Evolutionary conservation across 345 rosid species (phyloP), one percentile per base, ranked within the genome.

Genomic region (Combretum micranthum): DNA sequence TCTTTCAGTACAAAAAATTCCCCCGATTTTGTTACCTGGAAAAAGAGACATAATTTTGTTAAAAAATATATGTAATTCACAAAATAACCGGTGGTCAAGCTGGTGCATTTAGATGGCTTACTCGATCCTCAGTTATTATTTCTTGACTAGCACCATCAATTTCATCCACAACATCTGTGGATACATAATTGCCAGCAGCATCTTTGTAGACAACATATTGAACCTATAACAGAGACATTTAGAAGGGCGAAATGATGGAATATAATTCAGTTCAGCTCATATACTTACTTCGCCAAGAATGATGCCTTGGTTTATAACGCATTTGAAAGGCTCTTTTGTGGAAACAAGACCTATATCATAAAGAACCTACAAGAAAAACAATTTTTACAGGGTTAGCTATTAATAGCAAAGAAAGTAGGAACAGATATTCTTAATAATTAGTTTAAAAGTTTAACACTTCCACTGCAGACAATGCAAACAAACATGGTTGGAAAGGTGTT

Each of bases 251-350:
- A 46, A 50, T 19, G 18, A 20, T 47, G 25, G 56, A 61, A 53
- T 7, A 56, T 53, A 63, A 44, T 17, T 51, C 20, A n/a, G 52
- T 16, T 39, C 12, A 43, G 48, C 9, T 55, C 68, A 16, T 15
- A 42, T 49, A 66, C 91, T 78, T 65, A 87, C 97, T 71, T 86
- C 98, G 23, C 98, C 98, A 50, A 91, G 98, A 75, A 91, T 86
- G 68, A 91, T 84, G 69, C 98, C 98, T 73, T 88, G 96, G 74
- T 91, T 91, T 77, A 91, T 91, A 57, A 91, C 96, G 68, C 96
- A 86, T 70, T 88, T 83, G 84, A 91, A 88, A 22, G 98, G 98
- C 74, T 91, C 98, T 74, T 79, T 84, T 9, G 93, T 86, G 15
- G 98, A 86, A 50, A 91, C 98, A 69, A 83, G 74, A 61, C 95